Evolutionary conservation across 1,139 yeast genomes (phyloP).

Genomic region (Nakaseomyces nivariensis): DNA sequence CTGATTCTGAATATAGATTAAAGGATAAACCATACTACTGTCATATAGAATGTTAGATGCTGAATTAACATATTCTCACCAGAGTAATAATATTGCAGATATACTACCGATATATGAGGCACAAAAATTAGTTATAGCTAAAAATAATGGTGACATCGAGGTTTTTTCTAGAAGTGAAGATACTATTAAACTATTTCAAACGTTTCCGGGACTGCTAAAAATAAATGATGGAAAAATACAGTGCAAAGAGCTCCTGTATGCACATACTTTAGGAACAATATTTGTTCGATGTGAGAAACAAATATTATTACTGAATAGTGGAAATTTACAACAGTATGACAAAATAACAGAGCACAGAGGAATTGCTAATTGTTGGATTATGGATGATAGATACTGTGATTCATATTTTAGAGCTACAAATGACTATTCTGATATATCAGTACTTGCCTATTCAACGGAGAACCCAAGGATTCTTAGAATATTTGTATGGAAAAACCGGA

Average conservation of each 20-base stretch:
- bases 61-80: slow-evolving; percentile 11
- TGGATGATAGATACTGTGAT: slow-evolving; percentile 7
- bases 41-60: slow-evolving; percentile 14
- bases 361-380: slow-evolving; percentile 21
- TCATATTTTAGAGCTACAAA: slow-evolving; percentile 6
- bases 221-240: slow-evolving; percentile 8
- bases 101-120: slow-evolving; percentile 19
- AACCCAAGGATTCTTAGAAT: slow-evolving; percentile 16
- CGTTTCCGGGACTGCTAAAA: slow-evolving; percentile 19
- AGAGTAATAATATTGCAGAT: slow-evolving; percentile 16
- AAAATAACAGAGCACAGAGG: slow-evolving; percentile 26
- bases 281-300: slow-evolving; percentile 22
- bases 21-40: no score
- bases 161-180: slow-evolving; percentile 19
- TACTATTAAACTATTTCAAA: slow-evolving; percentile 19
- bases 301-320: slow-evolving; percentile 21
- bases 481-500: slow-evolving; percentile 23
- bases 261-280: slow-evolving; percentile 21
- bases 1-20: no score
- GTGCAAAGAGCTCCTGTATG: slow-evolving; percentile 16
- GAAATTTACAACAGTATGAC: slow-evolving; percentile 26
- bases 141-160: slow-evolving; percentile 21
- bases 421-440: slow-evolving; percentile 7
- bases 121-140: slow-evolving; percentile 19
- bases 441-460: slow-evolving; percentile 18